Evolutionary conservation across 352 stramenopile genomes (phyloP), one percentile per base, ranked within the genome.

Genomic region (Globisporangium acanthophoron): DNA sequence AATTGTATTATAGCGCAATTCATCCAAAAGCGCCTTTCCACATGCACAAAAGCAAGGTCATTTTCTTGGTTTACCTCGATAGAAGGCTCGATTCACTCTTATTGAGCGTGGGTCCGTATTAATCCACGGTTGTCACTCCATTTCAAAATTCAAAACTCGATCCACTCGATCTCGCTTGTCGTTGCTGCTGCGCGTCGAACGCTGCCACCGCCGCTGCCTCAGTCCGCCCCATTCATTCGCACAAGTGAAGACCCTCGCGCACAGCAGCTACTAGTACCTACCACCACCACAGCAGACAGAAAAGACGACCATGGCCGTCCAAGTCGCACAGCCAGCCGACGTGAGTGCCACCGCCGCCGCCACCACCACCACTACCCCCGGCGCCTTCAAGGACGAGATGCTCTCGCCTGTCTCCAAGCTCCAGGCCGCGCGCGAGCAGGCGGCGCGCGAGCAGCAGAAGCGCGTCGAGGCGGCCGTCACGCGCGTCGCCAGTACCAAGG

Each of bases 341-440:
- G 73, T 71, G 31, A 72, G 54, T 24, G 31, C 65, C 57, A 43
- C 55, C 55, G 49, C 54, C 53, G 63, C 70, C 55, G 59, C 31
- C 33, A 29, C 64, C 57, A 44, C 51, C 15, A 35, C 66, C 56
- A 43, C 52, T 39, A 63, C 66, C 56, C 41, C 54, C 43, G 63
- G 66, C 56, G 65, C 35, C 41, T 78, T 83, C 50, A 75, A 62
- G 41, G 74, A 83, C 11, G 69, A 77, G 29, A 67, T 75, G 62
- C 71, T 84, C 51, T 88, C 74, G 62, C 74, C 74, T 29, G 67
- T 90, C 40, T 90, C 83, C n/a, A 90, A 93, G 64, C 74, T 91
- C 54, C 78, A 90, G 53, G 69, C 73, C 13, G 78, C 78, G 56
- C 80, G 78, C 50, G 67, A 86, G 54, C 73, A 71, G 18, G 74